These are phyloP conservation scores for Penicillium sp. DNA, from an alignment of 2,329 filamentous ascomycete species.

Conservation along the genomic window DNA sequence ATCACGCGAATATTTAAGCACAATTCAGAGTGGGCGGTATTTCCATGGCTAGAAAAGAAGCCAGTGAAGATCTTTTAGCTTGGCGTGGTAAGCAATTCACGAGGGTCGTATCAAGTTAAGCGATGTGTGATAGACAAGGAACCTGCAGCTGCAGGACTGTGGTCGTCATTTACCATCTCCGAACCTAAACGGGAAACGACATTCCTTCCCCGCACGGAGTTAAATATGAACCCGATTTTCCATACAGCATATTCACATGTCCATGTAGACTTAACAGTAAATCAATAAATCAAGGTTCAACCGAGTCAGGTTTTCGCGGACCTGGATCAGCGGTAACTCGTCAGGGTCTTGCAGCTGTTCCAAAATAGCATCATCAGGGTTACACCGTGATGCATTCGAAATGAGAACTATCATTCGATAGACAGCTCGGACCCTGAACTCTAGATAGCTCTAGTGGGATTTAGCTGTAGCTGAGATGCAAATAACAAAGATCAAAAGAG, in stretches of 20 bases:
- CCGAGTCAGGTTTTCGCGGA: neutral
- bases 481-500: too few relatives aligned
- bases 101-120: conserved; percentile 16
- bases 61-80: conserved; percentile 9
- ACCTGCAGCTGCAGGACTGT: conserved; percentile 1
- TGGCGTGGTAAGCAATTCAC: neutral
- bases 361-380: conserved; percentile 3
- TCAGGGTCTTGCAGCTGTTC: neutral
- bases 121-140: conserved; percentile 15
- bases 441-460: neutral
- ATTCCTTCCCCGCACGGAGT: conserved; percentile 13
- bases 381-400: neutral
- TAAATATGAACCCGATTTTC: conserved; percentile 2
- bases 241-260: neutral
- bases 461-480: too few relatives aligned
- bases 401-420: neutral
- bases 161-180: conserved; percentile 14
- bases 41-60: neutral
- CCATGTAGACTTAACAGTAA: neutral
- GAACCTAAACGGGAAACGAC: conserved; percentile 14
- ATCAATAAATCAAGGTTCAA: neutral
- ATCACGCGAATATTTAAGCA: conserved; percentile 7
- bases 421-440: neutral
- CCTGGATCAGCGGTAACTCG: neutral
- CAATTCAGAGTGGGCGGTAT: neutral